Percentiles rank a stretch among this genome's conserved stretches.
phyloP scores from a whole-genome alignment of 2,329 filamentous ascomycete species.

The Xylariaceae sp. region DNA sequence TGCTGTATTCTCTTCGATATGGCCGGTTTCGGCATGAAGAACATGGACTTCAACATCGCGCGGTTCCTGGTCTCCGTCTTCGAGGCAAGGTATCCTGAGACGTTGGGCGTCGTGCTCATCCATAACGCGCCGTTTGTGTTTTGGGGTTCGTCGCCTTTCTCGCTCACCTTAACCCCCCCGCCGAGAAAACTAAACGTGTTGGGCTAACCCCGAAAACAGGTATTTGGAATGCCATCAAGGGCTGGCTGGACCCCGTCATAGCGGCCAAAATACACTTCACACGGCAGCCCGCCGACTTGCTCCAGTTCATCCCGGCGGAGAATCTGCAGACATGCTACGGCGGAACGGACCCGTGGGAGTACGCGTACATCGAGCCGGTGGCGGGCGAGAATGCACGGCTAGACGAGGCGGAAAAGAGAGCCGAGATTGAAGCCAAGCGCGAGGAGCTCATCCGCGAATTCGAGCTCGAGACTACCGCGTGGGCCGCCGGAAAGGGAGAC shows the following conservation, averaged over 20 bases:
- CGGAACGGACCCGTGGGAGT: conserved; percentile 16
- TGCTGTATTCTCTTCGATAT: conserved; percentile 18
- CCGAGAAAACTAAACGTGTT: no score
- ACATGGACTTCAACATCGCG: conserved; percentile 18
- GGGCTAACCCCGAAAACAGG: conserved; percentile 2
- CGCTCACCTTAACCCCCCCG: neutral
- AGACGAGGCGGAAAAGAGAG: conserved; percentile 5
- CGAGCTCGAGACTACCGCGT: conserved; percentile 9
- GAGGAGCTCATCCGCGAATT: conserved; percentile 10
- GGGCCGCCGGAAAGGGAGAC: conserved; percentile 4
- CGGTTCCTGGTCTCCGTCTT: conserved; percentile 16
- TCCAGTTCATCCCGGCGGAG: conserved; percentile 11
- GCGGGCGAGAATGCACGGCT: conserved; percentile 13
- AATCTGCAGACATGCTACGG: conserved; percentile 12
- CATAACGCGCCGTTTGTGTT: conserved; percentile 21
- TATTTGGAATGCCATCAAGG: conserved; percentile 17
- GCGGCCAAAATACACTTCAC: conserved; percentile 20
- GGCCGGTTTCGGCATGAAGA: conserved; percentile 15
- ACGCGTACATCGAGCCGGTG: conserved; percentile 15
- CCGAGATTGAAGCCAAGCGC: conserved; percentile 9
- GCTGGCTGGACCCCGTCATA: conserved; percentile 18
- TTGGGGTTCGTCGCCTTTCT: conserved; percentile 12
- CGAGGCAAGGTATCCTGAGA: conserved; percentile 19
- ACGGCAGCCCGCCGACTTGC: conserved; percentile 11
- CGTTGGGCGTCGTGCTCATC: conserved; percentile 13